A percentile compares a stretch with the other conserved stretches of the same genome.
Evolutionary conservation across 768 basidiomycete species (phyloP).

Genomic region (Kwoniella sp.): DNA sequence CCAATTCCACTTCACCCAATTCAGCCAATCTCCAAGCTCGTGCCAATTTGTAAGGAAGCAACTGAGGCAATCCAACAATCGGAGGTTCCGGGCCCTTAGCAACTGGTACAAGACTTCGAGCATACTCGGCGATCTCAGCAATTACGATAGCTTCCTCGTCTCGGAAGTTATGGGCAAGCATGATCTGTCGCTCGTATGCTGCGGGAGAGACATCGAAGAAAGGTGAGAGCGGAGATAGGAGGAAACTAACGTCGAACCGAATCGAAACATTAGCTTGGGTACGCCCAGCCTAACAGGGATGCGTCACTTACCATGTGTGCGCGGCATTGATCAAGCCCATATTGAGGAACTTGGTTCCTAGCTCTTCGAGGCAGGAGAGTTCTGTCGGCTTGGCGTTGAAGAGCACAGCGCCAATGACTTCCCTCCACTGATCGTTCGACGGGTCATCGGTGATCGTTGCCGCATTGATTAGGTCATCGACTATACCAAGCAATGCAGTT

Average conservation of each 20-base stretch:
- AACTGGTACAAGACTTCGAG: slow-evolving; percentile 70
- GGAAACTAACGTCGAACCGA: slow-evolving; percentile 62
- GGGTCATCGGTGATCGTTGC: slow-evolving; percentile 65
- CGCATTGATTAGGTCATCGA: slow-evolving; percentile 56
- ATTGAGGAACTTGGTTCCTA: slow-evolving; percentile 77
- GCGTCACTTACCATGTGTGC: slow-evolving; percentile 87
- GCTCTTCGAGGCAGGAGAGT: slow-evolving; percentile 72
- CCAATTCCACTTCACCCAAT: slow-evolving; percentile 72
- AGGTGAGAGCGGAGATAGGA: slow-evolving; percentile 81
- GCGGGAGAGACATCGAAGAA: slow-evolving; percentile 73
- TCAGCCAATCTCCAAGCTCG: slow-evolving; percentile 77
- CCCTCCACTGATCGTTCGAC: slow-evolving; percentile 73
- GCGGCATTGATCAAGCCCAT: slow-evolving; percentile 80
- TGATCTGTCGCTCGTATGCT: slow-evolving; percentile 67
- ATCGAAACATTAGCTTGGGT: too few relatives aligned
- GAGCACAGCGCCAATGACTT: slow-evolving; percentile 79
- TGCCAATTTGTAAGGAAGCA: slow-evolving; percentile 84
- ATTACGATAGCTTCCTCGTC: slow-evolving; percentile 71
- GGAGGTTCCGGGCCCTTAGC: slow-evolving; percentile 77
- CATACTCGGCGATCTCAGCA: slow-evolving; percentile 90
- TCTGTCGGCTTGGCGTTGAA: slow-evolving; percentile 67
- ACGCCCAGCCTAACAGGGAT: too few relatives aligned
- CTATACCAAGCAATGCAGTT: too few relatives aligned
- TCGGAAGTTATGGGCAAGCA: slow-evolving; percentile 60
- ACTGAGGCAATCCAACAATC: slow-evolving; percentile 76